These are phyloP conservation scores for Dalechampia spathulata DNA, from an alignment of 441 rosid species.

Conservation along the genomic window DNA sequence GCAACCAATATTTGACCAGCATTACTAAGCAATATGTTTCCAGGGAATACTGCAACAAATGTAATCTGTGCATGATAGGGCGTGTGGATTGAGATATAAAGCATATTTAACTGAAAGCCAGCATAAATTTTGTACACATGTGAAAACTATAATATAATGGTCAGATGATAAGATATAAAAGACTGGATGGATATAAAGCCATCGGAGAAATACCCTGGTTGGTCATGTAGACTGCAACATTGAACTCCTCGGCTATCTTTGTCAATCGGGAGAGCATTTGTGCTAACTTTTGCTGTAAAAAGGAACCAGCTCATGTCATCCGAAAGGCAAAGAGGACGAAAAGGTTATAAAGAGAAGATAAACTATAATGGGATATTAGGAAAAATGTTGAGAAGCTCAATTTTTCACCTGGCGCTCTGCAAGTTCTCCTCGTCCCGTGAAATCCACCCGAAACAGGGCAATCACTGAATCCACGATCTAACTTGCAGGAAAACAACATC, in stretches of 20 bases:
- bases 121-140: neutral
- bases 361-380: no score
- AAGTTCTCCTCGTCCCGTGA: conserved; percentile 93
- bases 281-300: conserved; percentile 84
- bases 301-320: conserved; percentile 7
- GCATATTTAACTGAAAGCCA: neutral
- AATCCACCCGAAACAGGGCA: conserved; percentile 89
- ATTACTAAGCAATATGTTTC: neutral
- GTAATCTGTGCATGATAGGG: neutral
- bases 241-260: conserved; percentile 91
- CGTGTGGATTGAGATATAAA: neutral
- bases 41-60: neutral
- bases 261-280: conserved; percentile 85
- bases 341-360: neutral
- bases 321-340: neutral
- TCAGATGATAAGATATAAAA: no score
- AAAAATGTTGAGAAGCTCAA: neutral
- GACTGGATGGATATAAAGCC: no score
- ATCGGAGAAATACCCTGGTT: conserved; percentile 87
- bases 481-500: conserved; percentile 14
- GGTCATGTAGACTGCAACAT: conserved; percentile 85
- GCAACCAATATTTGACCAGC: conserved; percentile 23
- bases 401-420: conserved; percentile 85
- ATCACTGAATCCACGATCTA: conserved; percentile 88
- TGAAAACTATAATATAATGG: neutral